These are phyloP conservation scores for Aspergillus sp. DNA, from an alignment of 2,329 filamentous ascomycete genomes.

Conservation along the genomic window DNA sequence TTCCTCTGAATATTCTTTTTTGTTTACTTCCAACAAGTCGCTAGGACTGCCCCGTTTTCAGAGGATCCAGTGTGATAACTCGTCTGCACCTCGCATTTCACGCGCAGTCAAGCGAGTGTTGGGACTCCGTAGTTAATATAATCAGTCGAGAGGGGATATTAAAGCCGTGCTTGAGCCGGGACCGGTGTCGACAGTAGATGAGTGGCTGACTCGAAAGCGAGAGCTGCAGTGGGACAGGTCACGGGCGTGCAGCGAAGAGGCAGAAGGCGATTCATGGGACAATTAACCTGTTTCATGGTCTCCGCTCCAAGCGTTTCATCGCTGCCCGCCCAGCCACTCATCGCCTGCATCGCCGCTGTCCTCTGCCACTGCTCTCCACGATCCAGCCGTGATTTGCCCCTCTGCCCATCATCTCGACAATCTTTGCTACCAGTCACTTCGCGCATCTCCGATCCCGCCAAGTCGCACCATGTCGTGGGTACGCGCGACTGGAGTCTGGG, in stretches of 20 bases:
- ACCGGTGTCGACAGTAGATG: constrained; percentile 15
- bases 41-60: background rate
- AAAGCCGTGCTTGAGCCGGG: background rate
- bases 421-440: constrained; percentile 4
- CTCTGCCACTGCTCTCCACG: background rate
- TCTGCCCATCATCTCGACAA: constrained; percentile 1
- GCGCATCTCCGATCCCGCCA: background rate
- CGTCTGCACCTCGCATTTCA: background rate
- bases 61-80: background rate
- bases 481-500: constrained; percentile 10
- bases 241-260: background rate
- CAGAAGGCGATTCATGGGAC: background rate
- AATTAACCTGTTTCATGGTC: background rate
- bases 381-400: constrained; percentile 8
- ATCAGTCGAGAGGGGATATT: background rate
- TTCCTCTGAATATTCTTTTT: background rate
- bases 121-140: constrained; percentile 12
- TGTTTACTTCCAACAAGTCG: background rate
- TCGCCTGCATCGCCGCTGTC: background rate
- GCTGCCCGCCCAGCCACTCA: constrained; percentile 18
- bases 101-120: background rate
- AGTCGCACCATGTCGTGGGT: constrained; percentile 14
- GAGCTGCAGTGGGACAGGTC: background rate
- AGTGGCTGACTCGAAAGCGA: constrained; percentile 2
- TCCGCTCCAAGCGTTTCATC: constrained; percentile 20